Conservation (phyloP, 73 alveolate genomes). For the Symbiodinium natans region DNA sequence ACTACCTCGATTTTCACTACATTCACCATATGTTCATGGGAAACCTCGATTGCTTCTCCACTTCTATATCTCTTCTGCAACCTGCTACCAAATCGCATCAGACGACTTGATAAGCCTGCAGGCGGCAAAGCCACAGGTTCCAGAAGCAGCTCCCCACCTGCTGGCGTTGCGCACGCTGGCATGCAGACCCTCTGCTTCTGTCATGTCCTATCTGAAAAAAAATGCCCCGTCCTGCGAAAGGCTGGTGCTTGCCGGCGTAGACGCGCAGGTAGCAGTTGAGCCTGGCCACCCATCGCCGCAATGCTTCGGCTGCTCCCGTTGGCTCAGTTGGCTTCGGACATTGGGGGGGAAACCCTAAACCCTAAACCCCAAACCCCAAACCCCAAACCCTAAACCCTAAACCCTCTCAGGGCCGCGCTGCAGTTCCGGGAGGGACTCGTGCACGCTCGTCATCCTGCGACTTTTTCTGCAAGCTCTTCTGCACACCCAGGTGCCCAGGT, state of each 20-base stretch:
- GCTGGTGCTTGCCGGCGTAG: background rate
- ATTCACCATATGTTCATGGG: no score
- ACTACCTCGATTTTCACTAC: no score
- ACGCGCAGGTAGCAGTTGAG: constrained; percentile 15
- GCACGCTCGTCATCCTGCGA: constrained; percentile 13
- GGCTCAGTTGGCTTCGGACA: background rate
- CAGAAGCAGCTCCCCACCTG: constrained; percentile 27
- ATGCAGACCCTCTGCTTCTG: no score
- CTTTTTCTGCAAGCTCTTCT: background rate
- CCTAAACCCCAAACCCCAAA: no score
- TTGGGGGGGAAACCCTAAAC: background rate
- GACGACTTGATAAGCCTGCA: background rate
- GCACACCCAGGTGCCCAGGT: background rate
- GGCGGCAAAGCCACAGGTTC: constrained; percentile 34
- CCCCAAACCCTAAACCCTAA: no score
- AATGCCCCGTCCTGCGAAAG: constrained; percentile 1
- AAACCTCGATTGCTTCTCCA: no score
- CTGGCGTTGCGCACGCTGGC: no score
- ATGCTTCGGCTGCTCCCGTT: background rate
- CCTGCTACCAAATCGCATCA: no score
- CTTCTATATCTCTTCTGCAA: no score
- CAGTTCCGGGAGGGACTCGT: background rate
- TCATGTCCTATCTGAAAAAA: no score
- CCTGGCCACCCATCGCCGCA: background rate
- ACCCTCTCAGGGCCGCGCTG: background rate